Percentiles rank a stretch among this genome's conserved stretches.
Evolutionary conservation across 306 rosid species (phyloP).

Genomic region (Cucurbita maxima): DNA sequence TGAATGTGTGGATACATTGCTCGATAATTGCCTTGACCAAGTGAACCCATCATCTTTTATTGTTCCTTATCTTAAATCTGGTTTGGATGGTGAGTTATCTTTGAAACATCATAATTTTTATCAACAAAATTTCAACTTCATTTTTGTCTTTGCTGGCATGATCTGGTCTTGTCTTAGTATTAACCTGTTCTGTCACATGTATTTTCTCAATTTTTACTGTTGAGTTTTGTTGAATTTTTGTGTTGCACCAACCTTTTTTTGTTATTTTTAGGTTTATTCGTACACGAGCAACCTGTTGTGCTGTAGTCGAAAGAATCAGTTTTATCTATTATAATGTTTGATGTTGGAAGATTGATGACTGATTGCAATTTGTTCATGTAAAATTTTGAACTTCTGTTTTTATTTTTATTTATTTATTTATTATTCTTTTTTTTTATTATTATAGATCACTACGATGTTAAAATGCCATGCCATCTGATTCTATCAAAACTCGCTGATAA

Average conservation of each 20-base stretch:
- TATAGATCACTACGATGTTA: conserved; percentile 94
- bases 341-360: not conserved
- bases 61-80: conserved; percentile 89
- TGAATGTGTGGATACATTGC: conserved; percentile 92
- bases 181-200: not conserved
- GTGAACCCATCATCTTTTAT: conserved; percentile 97
- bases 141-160: not conserved
- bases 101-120: not conserved
- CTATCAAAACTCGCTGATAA: conserved; percentile 93
- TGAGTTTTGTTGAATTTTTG: not conserved
- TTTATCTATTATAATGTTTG: not conserved
- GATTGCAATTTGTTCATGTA: not conserved
- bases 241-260: not conserved
- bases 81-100: conserved; percentile 75
- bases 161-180: not conserved
- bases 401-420: too few relatives aligned
- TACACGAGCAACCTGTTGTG: not conserved
- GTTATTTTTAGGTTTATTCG: not conserved
- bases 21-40: conserved; percentile 98
- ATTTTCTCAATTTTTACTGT: not conserved
- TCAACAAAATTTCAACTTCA: not conserved
- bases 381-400: not conserved
- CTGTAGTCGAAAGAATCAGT: not conserved
- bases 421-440: conserved; percentile 4
- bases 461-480: conserved; percentile 99